phyloP scores from a whole-genome alignment of 305 asterid genomes.

The Plantago coronopus region DNA sequence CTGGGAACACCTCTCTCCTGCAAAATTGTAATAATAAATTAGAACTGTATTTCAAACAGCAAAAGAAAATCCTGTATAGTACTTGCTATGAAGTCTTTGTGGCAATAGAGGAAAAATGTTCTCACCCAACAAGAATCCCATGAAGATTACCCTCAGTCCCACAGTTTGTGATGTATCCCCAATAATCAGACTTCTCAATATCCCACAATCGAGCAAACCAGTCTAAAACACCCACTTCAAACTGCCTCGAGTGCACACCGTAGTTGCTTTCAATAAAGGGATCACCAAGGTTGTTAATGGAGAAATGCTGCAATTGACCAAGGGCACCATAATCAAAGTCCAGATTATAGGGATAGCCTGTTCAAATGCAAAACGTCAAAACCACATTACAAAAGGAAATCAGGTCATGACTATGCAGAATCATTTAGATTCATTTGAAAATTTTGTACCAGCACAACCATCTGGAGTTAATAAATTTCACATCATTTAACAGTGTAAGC shows the following conservation, averaged over 20 bases:
- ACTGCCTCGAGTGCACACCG: conserved; percentile 92
- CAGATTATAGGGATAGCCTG: conserved; percentile 95
- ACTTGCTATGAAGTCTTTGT: conserved; percentile 10
- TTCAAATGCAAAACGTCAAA: conserved; percentile 13
- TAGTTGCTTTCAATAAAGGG: conserved; percentile 92
- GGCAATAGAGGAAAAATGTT: conserved; percentile 10
- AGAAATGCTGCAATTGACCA: conserved; percentile 82
- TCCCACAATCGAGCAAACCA: conserved; percentile 97
- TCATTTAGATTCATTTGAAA: no score
- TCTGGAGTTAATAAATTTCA: no score
- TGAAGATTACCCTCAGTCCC: conserved; percentile 99
- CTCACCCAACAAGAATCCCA: conserved; percentile 85
- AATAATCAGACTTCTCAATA: conserved; percentile 76
- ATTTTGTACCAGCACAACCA: no score
- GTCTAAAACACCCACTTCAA: conserved; percentile 90
- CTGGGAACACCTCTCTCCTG: conserved; percentile 94
- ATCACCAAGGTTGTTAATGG: conserved; percentile 88
- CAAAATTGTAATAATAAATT: conserved; percentile 20
- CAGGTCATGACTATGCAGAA: conserved; percentile 3
- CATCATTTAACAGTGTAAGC: no score
- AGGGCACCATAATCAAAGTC: conserved; percentile 97
- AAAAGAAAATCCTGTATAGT: conserved; percentile 2
- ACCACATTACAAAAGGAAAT: conserved; percentile 9
- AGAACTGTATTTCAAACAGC: conserved; percentile 5
- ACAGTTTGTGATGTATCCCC: conserved; percentile 98